Base-by-base conservation (phyloP, 2,329 filamentous ascomycete species). In the Fusarium avenaceum region DNA sequence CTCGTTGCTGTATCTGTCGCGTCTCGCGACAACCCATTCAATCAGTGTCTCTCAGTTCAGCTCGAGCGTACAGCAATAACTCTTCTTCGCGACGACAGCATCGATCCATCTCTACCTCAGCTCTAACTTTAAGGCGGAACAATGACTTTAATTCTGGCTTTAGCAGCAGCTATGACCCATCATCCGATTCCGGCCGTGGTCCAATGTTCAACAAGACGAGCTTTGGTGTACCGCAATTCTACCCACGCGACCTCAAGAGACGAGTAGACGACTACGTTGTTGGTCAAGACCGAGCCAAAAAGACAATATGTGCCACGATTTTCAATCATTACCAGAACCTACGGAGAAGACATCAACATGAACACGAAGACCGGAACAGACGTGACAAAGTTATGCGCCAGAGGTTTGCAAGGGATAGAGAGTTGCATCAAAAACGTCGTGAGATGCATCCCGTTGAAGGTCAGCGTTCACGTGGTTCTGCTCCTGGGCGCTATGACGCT, bases 301-400 rank as follows among this genome's bases (percentile, higher is more conserved):
- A 97, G 79, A 92, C 94, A 15, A 89, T 98, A 67, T 96, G 93
- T 68, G 91, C 95, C 5, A 94, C 95, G 8, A 92, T 99, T 28
- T 97, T 97, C 82, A 97, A 98, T 76, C 96, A 99, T 77, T 97
- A 98, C 76, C 93, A 97, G 79, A 89, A 92, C 46, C 87, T 97
- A 62, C 90, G 94, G 24, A 87, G 93, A 74, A 85, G 93, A 48
- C 88, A 90, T 61, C 88, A 96, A 69, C 89, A 94, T 55, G 94
- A 97, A 73, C 88, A 92, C 26, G 82, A 86, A 60, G 86, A 89
- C 54, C 81, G 82, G 51, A 84, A 83, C 45, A 71, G 80, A 35
- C 80, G 83, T 43, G 90, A 93, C 65, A 92, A 91, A 79, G 76
- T 89, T 49, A 83, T 90, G 74, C 88, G 92, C 42, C 92, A 94